Percentiles rank a stretch among this genome's conserved stretches.
Conservation (phyloP, 2,329 filamentous ascomycete genomes). For the Aureobasidium sp. region DNA sequence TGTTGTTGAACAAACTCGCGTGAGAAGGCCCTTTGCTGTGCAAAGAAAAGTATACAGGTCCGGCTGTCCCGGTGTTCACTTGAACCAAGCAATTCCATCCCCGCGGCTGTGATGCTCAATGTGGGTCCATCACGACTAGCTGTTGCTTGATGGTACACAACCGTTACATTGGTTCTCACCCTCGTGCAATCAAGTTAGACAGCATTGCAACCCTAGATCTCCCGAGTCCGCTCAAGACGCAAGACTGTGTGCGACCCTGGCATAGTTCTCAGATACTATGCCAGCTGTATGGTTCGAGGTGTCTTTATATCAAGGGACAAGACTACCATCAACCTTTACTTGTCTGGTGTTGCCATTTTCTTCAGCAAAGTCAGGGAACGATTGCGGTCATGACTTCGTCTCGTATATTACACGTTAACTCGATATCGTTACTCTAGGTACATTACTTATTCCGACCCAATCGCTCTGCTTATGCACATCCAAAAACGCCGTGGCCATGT, state of each 20-base stretch:
- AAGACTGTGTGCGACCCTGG: background rate
- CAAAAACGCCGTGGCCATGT: background rate
- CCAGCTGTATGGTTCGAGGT: background rate
- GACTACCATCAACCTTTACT: background rate
- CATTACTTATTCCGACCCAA: background rate
- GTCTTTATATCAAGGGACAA: background rate
- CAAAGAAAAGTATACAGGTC: background rate
- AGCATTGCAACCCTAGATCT: background rate
- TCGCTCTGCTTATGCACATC: background rate
- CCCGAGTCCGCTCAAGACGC: background rate
- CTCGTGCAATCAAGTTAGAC: background rate
- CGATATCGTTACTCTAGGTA: conserved; percentile 8
- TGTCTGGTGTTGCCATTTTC: background rate
- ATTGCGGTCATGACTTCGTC: background rate
- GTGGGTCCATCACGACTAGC: background rate
- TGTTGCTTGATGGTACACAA: background rate
- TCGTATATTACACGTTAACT: conserved; percentile 7
- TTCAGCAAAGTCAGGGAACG: background rate
- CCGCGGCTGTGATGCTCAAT: background rate
- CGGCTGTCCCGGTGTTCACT: background rate
- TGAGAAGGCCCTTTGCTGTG: background rate
- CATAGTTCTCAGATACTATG: background rate
- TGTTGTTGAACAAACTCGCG: background rate
- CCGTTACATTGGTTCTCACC: background rate
- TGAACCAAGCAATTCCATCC: background rate